Conservation (phyloP, 2,329 filamentous ascomycete species). For the Furcasterigmium sp. region DNA sequence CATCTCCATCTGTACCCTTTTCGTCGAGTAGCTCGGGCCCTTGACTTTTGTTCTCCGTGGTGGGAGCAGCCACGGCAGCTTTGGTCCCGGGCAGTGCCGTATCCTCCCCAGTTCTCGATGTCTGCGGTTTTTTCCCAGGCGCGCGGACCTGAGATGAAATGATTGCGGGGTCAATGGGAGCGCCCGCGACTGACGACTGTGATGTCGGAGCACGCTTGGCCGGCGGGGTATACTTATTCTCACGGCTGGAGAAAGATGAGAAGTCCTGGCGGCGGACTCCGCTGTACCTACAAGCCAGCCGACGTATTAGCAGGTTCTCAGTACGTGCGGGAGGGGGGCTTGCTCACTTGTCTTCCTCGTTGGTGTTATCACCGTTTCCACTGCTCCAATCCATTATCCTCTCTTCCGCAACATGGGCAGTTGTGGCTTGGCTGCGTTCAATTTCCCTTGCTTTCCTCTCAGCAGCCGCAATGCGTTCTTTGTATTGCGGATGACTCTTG, state of each 20-base stretch:
- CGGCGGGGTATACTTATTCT: conserved; percentile 83
- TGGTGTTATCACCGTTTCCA: conserved; percentile 58
- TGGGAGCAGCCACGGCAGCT: too few relatives aligned
- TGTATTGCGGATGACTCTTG: conserved; percentile 76
- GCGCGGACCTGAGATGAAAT: conserved; percentile 75
- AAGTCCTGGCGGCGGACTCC: conserved; percentile 78
- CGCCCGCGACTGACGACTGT: conserved; percentile 68
- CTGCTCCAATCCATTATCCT: conserved; percentile 65
- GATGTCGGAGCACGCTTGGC: conserved; percentile 75
- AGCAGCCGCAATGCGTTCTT: conserved; percentile 69
- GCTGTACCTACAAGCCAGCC: conserved; percentile 61
- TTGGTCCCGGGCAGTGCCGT: too few relatives aligned
- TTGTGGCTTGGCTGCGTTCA: conserved; percentile 66
- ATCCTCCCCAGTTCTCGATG: conserved; percentile 6
- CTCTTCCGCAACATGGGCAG: conserved; percentile 86
- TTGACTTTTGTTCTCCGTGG: too few relatives aligned
- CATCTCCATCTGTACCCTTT: too few relatives aligned
- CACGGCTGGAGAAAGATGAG: conserved; percentile 53
- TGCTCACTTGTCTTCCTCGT: conserved; percentile 87
- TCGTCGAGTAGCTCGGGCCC: too few relatives aligned
- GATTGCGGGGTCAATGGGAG: conserved; percentile 80
- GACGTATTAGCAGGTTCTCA: conserved; percentile 11
- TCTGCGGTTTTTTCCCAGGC: conserved; percentile 33
- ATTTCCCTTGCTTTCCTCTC: conserved; percentile 87
- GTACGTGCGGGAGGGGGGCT: not conserved